Conservation (phyloP, 2,329 filamentous ascomycete species). For the Pyrenophora graminea region DNA sequence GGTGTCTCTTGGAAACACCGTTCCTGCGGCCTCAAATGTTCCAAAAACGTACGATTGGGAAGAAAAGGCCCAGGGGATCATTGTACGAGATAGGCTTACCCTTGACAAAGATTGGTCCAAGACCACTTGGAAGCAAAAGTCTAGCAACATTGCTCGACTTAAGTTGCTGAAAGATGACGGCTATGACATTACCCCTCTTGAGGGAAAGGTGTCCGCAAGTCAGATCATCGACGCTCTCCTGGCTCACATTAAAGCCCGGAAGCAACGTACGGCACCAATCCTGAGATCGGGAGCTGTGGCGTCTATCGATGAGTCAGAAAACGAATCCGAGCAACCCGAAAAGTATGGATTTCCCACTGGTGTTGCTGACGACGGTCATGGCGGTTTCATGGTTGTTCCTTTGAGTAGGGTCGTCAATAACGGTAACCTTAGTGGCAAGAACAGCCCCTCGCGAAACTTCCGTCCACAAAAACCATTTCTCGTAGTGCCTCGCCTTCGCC, state of each 20-base stretch:
- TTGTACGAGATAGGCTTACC: not conserved
- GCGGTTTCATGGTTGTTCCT: not conserved
- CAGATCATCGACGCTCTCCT: constrained; percentile 8
- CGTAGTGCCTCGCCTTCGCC: not conserved
- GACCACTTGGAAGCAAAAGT: constrained; percentile 16
- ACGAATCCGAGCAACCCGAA: too few species aligned
- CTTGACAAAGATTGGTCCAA: constrained; percentile 8
- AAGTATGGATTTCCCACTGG: too few species aligned
- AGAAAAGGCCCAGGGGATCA: not conserved
- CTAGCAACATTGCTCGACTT: constrained; percentile 9
- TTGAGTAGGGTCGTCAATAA: too few species aligned
- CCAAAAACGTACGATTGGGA: constrained; percentile 1
- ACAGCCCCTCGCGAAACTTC: too few species aligned
- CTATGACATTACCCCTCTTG: constrained; percentile 10
- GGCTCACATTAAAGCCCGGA: constrained; percentile 1
- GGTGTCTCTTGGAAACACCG: not conserved
- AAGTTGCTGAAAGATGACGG: constrained; percentile 18
- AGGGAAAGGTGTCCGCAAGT: not conserved
- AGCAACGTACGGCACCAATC: not conserved
- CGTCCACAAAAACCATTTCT: too few species aligned
- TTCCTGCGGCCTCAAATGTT: not conserved
- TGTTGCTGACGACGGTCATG: too few species aligned
- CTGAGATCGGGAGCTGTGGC: too few species aligned
- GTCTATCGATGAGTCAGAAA: too few species aligned
- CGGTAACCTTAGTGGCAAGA: too few species aligned